A percentile compares a stretch with the other conserved stretches of the same genome.
These are phyloP conservation scores for Ephemerocybe angulata DNA, from an alignment of 768 basidiomycete species.

Conservation along the genomic window DNA sequence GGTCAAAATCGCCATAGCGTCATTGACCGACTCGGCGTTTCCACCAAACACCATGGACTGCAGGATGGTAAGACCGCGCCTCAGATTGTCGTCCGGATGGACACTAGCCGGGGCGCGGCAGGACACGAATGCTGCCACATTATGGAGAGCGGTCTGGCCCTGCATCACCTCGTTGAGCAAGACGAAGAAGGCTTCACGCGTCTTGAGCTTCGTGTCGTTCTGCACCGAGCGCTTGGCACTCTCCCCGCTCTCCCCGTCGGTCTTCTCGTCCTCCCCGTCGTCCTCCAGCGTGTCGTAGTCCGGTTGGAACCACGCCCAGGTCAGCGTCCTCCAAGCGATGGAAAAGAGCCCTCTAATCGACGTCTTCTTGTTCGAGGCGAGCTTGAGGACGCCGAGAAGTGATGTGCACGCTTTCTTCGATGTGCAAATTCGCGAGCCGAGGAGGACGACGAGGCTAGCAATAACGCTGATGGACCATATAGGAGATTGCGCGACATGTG, in stretches of 20 bases:
- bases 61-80: constrained; percentile 47
- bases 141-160: constrained; percentile 47
- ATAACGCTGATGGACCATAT: constrained; percentile 74
- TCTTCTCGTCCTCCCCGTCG: constrained; percentile 16
- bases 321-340: constrained; percentile 60
- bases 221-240: background rate
- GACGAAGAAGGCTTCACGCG: constrained; percentile 41
- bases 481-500: constrained; percentile 68
- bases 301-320: constrained; percentile 66
- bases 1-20: constrained; percentile 37
- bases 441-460: constrained; percentile 60
- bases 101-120: background rate
- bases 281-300: constrained; percentile 16
- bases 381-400: constrained; percentile 47
- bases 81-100: constrained; percentile 37
- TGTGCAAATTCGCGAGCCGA: constrained; percentile 51
- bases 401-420: constrained; percentile 41
- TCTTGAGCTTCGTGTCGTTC: constrained; percentile 5
- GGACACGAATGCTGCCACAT: constrained; percentile 51
- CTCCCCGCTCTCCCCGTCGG: background rate
- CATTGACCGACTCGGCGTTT: constrained; percentile 52
- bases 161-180: constrained; percentile 50
- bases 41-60: constrained; percentile 54
- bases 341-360: constrained; percentile 60
- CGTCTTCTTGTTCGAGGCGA: constrained; percentile 58